phyloP scores from a whole-genome alignment of 2,329 filamentous ascomycete species.

The Zopfia rhizophila region DNA sequence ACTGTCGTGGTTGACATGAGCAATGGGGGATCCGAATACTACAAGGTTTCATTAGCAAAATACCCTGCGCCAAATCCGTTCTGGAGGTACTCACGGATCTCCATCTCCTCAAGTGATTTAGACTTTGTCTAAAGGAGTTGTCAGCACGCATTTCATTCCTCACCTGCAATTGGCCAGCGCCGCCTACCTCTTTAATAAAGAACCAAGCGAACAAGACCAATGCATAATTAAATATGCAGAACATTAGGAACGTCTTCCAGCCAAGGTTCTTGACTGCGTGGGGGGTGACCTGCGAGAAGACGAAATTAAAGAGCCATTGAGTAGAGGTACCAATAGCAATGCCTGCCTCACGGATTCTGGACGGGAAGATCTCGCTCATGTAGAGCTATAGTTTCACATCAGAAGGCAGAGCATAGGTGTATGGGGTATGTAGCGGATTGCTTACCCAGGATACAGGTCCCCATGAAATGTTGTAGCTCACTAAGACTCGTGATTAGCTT shows the following conservation, averaged over 20 bases:
- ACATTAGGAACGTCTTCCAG: conserved; percentile 56
- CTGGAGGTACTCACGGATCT: too few species aligned
- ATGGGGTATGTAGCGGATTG: too few species aligned
- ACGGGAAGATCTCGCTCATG: conserved; percentile 58
- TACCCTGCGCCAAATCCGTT: too few species aligned
- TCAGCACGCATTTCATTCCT: too few species aligned
- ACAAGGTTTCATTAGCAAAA: too few species aligned
- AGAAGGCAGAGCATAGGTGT: too few species aligned
- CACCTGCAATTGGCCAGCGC: too few species aligned
- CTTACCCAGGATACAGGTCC: conserved; percentile 18
- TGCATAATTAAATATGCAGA: conserved; percentile 11
- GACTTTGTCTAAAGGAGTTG: conserved; percentile 8
- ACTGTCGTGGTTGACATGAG: too few species aligned
- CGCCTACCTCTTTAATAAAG: conserved; percentile 11
- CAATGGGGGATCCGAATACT: too few species aligned
- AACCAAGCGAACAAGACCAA: conserved; percentile 7
- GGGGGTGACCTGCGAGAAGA: conserved; percentile 61
- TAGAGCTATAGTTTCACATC: too few species aligned
- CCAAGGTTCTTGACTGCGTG: conserved; percentile 61
- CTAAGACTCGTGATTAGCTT: too few species aligned
- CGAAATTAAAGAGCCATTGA: conserved; percentile 65
- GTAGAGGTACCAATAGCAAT: conserved; percentile 62
- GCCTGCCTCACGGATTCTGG: conserved; percentile 61
- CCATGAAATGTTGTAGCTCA: conserved; percentile 19
- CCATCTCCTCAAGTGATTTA: conserved; percentile 11